Evolutionary conservation across 495 filamentous ascomycete species (phyloP).

Genomic region (Tetracladium setigerum): DNA sequence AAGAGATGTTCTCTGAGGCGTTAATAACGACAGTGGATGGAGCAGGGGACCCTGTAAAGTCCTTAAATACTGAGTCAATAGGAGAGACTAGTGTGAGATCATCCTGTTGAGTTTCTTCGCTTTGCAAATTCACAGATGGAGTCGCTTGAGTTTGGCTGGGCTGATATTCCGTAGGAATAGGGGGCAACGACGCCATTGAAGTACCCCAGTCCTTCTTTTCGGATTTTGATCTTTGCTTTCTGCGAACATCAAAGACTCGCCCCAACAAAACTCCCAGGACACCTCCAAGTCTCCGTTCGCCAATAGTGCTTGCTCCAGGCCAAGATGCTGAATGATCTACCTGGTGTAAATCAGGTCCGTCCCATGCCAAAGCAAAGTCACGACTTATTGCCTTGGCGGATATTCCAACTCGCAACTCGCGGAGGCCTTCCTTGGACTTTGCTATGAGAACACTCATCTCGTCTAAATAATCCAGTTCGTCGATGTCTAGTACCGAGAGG

Average conservation of each 20-base stretch:
- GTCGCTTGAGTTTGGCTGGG: background rate
- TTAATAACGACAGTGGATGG: conserved; percentile 1
- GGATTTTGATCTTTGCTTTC: conserved; percentile 19
- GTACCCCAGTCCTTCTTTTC: conserved; percentile 6
- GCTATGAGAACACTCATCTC: conserved; percentile 81
- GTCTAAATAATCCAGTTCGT: conserved; percentile 80
- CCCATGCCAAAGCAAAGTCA: conserved; percentile 56
- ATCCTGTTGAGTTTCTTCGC: conserved; percentile 3
- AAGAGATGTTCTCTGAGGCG: background rate
- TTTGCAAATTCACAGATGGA: background rate
- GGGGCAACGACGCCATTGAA: background rate
- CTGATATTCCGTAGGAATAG: background rate
- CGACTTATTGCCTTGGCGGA: conserved; percentile 47
- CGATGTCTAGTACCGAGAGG: conserved; percentile 79
- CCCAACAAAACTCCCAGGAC: conserved; percentile 66
- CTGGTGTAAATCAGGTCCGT: conserved; percentile 47
- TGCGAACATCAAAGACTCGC: conserved; percentile 54
- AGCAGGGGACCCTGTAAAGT: conserved; percentile 5
- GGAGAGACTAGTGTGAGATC: too few species aligned
- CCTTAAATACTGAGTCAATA: conserved; percentile 2
- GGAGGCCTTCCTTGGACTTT: conserved; percentile 56
- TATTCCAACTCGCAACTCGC: conserved; percentile 76
- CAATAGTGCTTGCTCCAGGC: conserved; percentile 39
- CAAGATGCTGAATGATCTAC: conserved; percentile 45
- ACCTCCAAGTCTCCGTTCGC: conserved; percentile 51